Conservation (phyloP, 1,139 yeast species). For the Suhomyces ambrosiae region DNA sequence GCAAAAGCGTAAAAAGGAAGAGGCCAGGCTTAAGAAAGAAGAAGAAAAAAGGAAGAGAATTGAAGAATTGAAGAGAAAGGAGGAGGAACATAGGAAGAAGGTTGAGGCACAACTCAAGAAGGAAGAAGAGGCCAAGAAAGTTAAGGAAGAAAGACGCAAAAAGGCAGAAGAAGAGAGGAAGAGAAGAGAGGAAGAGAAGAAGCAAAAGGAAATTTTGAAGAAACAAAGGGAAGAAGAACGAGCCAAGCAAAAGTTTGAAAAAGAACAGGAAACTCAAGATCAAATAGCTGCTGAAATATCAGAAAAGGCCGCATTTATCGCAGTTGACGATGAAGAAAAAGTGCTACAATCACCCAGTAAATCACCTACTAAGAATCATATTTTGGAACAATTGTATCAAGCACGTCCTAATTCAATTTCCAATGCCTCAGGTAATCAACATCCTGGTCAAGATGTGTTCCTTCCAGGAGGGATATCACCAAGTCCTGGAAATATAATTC, state of each 20-base stretch:
- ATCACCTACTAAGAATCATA: slow-evolving; percentile 29
- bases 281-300: slow-evolving; percentile 11
- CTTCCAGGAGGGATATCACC: slow-evolving; percentile 8
- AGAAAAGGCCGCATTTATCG: slow-evolving; percentile 9
- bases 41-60: slow-evolving; percentile 53
- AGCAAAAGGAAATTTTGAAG: slow-evolving; percentile 42
- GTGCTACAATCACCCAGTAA: slow-evolving; percentile 1
- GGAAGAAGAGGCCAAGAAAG: slow-evolving; percentile 45
- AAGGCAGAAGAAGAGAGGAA: slow-evolving; percentile 45
- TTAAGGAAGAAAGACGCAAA: slow-evolving; percentile 48
- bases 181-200: slow-evolving; percentile 50
- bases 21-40: slow-evolving; percentile 50
- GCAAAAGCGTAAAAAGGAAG: slow-evolving; percentile 50
- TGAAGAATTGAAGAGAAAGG: slow-evolving; percentile 45
- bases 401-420: slow-evolving; percentile 33
- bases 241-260: slow-evolving; percentile 12
- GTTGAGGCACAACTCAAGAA: slow-evolving; percentile 53
- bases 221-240: slow-evolving; percentile 45
- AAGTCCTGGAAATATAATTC: slow-evolving; percentile 6
- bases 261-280: slow-evolving; percentile 13
- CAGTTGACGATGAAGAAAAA: slow-evolving; percentile 6
- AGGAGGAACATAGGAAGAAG: slow-evolving; percentile 46
- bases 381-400: slow-evolving; percentile 39
- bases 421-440: slow-evolving; percentile 22
- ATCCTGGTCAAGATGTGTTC: slow-evolving; percentile 6